Evolutionary conservation across 1,284 basidiomycete genomes (phyloP), one percentile per base, ranked within the genome.

Genomic region (Leccinum griseonigrum): DNA sequence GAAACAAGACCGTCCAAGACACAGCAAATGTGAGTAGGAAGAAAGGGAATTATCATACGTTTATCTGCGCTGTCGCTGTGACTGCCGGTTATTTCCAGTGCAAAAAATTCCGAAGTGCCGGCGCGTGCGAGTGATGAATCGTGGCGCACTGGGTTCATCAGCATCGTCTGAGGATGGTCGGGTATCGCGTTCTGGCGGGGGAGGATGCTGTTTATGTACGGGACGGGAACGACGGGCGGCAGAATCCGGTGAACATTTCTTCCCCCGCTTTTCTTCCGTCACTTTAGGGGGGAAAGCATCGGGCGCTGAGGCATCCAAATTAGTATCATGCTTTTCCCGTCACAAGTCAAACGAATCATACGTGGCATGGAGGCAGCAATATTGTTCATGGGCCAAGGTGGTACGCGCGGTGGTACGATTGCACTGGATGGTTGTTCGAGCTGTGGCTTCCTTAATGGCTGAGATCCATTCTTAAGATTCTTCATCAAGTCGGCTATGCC

Each of bases 401-500:
- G 67, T 54, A 68, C 61, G 1, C 65, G 68, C 56, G 62, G 62
- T 9, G 60, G 56, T 29, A 52, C 26, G 6, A 55, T 51, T 57
- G 62, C 32, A 64, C 58, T 54, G 56, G 59, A 56, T 65, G 63
- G 46, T 40, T 60, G 46, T 32, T 59, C 68, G 53, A 63, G 68
- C 66, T 67, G 71, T 63, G 66, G 63, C 61, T 63, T 59, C 59
- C 16, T 58, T 38, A 66, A 65, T 22, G 68, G 68, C 54, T 60
- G 63, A 48, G 72, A 65, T 61, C 58, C 54, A 60, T 50, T 59
- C 29, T 56, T 51, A 43, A 65, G 16, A 53, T 65, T 61, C 28
- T 65, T 70, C 64, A 76, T 76, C 16, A 75, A 56, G 56, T 76
- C 73, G 59, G 75, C 73, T 71, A 73, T 76, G 73, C 72, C 72